Evolutionary conservation across 352 stramenopile genomes (phyloP).

Genomic region (Phytophthora syringae): DNA sequence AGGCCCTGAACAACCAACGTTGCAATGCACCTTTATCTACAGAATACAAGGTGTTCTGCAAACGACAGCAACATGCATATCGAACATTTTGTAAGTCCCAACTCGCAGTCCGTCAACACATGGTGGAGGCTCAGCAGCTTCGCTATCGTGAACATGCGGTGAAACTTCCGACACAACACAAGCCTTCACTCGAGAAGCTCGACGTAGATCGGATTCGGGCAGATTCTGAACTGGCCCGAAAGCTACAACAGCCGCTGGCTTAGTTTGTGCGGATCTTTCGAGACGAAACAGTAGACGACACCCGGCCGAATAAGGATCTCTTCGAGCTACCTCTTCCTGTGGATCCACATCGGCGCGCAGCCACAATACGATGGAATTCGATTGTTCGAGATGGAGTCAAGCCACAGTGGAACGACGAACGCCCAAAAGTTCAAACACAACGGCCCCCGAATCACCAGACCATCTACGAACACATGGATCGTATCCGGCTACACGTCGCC

Average conservation of each 20-base stretch:
- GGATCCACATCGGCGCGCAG: not conserved
- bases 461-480: not conserved
- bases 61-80: not conserved
- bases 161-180: not conserved
- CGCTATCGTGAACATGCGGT: not conserved
- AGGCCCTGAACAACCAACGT: not conserved
- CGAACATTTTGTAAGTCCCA: not conserved
- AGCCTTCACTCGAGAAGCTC: not conserved
- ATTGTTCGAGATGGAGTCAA: conserved; percentile 2
- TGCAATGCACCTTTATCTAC: not conserved
- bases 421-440: not conserved
- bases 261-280: not conserved
- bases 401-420: not conserved
- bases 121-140: not conserved
- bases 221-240: not conserved
- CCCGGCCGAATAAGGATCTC: not conserved
- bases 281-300: not conserved
- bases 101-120: not conserved
- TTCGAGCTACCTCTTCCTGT: not conserved
- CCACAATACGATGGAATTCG: not conserved
- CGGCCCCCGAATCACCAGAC: not conserved
- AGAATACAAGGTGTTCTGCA: not conserved
- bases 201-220: not conserved
- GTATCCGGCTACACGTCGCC: not conserved
- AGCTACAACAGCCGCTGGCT: not conserved